Percentiles rank a stretch among this genome's conserved stretches.
Evolutionary conservation across 2,329 filamentous ascomycete genomes (phyloP).

Genomic region (Penicillium sp.): DNA sequence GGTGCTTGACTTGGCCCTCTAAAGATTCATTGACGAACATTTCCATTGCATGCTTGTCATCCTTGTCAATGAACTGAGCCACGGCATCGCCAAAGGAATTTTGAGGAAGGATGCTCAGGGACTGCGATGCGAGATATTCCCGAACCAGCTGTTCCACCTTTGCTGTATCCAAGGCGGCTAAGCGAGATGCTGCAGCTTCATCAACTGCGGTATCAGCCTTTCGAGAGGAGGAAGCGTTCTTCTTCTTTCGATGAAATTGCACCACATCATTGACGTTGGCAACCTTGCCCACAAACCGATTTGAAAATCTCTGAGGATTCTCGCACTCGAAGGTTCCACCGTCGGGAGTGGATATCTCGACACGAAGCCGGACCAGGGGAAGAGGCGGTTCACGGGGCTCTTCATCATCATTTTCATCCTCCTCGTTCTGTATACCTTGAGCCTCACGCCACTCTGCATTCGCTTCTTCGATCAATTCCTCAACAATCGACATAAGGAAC

Average conservation of each 20-base stretch:
- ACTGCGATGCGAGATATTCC: conserved; percentile 84
- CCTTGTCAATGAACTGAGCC: conserved; percentile 88
- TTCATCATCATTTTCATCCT: conserved; percentile 57
- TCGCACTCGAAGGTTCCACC: conserved; percentile 86
- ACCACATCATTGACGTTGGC: conserved; percentile 94
- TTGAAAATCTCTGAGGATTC: conserved; percentile 94
- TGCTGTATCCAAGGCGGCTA: conserved; percentile 69
- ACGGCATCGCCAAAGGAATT: conserved; percentile 93
- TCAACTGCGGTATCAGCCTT: conserved; percentile 62
- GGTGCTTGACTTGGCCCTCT: conserved; percentile 68
- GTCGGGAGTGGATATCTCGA: conserved; percentile 84
- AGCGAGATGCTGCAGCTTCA: conserved; percentile 60
- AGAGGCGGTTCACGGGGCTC: conserved; percentile 62
- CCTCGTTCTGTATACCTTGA: conserved; percentile 61
- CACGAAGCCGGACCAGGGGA: conserved; percentile 83
- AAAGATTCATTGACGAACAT: conserved; percentile 74
- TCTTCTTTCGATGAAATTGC: conserved; percentile 88
- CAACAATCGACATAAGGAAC: conserved; percentile 74
- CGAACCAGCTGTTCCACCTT: conserved; percentile 87
- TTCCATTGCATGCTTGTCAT: conserved; percentile 91
- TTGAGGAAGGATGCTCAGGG: conserved; percentile 87
- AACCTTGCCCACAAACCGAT: conserved; percentile 84
- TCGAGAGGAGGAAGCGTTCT: conserved; percentile 49
- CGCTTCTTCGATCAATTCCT: conserved; percentile 85
- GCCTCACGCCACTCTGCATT: conserved; percentile 76